A percentile compares a stretch with the other conserved stretches of the same genome.
phyloP scores from a whole-genome alignment of 441 rosid genomes.

The Croton laevigatus region DNA sequence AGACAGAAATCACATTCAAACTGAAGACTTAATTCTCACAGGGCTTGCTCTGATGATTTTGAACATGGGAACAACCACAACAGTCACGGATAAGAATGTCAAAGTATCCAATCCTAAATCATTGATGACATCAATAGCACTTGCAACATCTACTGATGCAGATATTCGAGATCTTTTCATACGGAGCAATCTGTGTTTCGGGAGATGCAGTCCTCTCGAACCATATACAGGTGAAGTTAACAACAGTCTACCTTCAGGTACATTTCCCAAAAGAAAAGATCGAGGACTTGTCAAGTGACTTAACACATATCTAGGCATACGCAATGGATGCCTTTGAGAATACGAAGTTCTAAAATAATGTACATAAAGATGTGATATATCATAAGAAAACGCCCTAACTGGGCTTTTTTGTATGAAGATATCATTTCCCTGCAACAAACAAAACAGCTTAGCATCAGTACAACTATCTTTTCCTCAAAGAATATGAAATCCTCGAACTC shows the following conservation, averaged over 20 bases:
- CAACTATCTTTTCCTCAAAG: not conserved
- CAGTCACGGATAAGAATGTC: constrained; percentile 92
- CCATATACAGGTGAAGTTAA: constrained; percentile 30
- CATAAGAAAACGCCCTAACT: constrained; percentile 25
- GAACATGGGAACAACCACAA: constrained; percentile 86
- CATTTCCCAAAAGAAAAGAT: constrained; percentile 33
- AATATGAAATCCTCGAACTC: not conserved
- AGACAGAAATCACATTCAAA: not conserved
- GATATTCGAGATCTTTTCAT: constrained; percentile 36
- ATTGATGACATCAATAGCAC: constrained; percentile 86
- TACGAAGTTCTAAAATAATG: constrained; percentile 28
- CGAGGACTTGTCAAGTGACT: constrained; percentile 31
- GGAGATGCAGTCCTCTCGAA: constrained; percentile 33
- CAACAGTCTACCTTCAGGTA: constrained; percentile 29
- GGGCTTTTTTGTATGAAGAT: constrained; percentile 35
- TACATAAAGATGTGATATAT: constrained; percentile 32
- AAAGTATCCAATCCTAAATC: constrained; percentile 96
- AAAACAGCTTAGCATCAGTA: constrained; percentile 10
- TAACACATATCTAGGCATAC: constrained; percentile 26
- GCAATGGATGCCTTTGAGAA: constrained; percentile 26
- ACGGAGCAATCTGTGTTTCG: constrained; percentile 31
- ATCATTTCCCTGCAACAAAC: constrained; percentile 51
- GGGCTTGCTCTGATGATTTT: constrained; percentile 85
- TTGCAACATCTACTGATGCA: constrained; percentile 67
- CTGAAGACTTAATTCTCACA: constrained; percentile 42